A percentile compares a stretch with the other conserved stretches of the same genome.
Conservation (phyloP, 192 early-diverging fungal genomes). For the Backusella parvicylindrica region DNA sequence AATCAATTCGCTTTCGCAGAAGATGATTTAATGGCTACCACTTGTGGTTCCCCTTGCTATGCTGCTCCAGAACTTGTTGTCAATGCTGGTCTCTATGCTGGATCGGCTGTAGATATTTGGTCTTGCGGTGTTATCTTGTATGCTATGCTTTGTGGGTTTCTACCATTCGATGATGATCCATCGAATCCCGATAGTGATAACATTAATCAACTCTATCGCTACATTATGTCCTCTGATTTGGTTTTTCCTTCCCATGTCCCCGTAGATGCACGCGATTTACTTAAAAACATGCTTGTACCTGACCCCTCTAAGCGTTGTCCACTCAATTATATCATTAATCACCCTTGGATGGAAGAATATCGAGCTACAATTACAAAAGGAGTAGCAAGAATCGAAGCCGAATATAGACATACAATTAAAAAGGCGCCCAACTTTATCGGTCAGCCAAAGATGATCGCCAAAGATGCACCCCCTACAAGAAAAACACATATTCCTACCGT, state of each 20-base stretch:
- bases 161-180: slow-evolving; percentile 76
- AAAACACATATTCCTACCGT: slow-evolving; percentile 3
- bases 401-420: neutral
- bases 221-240: slow-evolving; percentile 59
- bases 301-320: slow-evolving; percentile 62
- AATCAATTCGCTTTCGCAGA: slow-evolving; percentile 59
- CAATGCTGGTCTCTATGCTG: slow-evolving; percentile 75
- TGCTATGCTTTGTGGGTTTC: slow-evolving; percentile 69
- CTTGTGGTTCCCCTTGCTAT: slow-evolving; percentile 88
- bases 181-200: slow-evolving; percentile 71
- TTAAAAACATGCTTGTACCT: slow-evolving; percentile 72
- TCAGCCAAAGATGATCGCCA: neutral
- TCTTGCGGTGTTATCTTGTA: slow-evolving; percentile 86
- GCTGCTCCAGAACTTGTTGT: slow-evolving; percentile 91
- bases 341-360: slow-evolving; percentile 46
- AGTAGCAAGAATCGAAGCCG: neutral
- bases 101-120: slow-evolving; percentile 86
- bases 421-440: neutral
- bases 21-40: slow-evolving; percentile 69
- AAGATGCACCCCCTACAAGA: neutral
- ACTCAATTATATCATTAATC: slow-evolving; percentile 55
- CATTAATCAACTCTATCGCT: slow-evolving; percentile 58
- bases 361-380: neutral
- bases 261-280: slow-evolving; percentile 58
- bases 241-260: slow-evolving; percentile 69